Evolutionary conservation across 1,284 basidiomycete species (phyloP).

Genomic region (Pseudozyma tsukubaensis): DNA sequence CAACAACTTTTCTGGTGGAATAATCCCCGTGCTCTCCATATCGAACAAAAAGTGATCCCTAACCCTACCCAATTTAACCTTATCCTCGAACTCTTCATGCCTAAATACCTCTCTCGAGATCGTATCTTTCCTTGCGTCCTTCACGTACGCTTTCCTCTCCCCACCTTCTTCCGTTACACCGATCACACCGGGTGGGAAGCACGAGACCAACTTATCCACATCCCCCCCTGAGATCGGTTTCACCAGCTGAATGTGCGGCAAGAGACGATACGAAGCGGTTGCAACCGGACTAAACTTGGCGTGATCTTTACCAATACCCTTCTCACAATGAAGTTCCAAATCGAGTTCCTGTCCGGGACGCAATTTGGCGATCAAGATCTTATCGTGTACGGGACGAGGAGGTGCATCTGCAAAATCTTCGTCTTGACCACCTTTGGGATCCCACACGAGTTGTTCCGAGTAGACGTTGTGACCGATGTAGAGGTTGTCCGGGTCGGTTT

Average conservation of each 20-base stretch:
- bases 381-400: conserved; percentile 80
- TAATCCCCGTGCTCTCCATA: conserved; percentile 89
- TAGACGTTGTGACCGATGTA: conserved; percentile 72
- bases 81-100: conserved; percentile 88
- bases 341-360: conserved; percentile 86
- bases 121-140: conserved; percentile 83
- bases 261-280: conserved; percentile 84
- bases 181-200: conserved; percentile 92
- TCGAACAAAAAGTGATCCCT: conserved; percentile 94
- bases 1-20: conserved; percentile 84
- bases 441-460: conserved; percentile 84
- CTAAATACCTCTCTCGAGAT: conserved; percentile 92
- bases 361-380: conserved; percentile 94
- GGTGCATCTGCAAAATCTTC: conserved; percentile 70
- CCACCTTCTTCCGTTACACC: conserved; percentile 74
- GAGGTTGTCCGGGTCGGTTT: conserved; percentile 66
- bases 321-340: conserved; percentile 90
- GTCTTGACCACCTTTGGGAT: conserved; percentile 85
- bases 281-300: conserved; percentile 95
- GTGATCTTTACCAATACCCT: conserved; percentile 94
- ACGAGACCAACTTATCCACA: conserved; percentile 81
- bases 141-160: conserved; percentile 75
- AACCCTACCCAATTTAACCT: conserved; percentile 84
- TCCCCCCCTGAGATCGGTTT: conserved; percentile 77
- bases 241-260: conserved; percentile 85